Base-by-base conservation (phyloP, 805 yeast genomes). In the Saccharomycopsis microspora region DNA sequence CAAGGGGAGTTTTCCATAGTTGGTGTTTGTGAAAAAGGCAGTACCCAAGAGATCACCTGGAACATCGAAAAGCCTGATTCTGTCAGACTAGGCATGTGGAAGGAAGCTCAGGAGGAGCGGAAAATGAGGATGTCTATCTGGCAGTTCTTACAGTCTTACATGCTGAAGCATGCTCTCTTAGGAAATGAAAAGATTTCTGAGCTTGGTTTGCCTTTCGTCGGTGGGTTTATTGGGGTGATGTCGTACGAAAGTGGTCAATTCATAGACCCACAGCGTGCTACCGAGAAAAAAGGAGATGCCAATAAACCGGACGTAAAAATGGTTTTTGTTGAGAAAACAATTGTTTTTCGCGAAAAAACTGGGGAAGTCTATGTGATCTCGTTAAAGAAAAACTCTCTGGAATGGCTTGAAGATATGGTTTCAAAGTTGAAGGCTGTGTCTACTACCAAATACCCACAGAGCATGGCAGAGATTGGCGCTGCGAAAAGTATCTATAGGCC, bases 201-300 rank as follows among this genome's bases (percentile, higher is more conserved):
- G 29, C 39, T 67, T 5, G 64, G 66, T 0, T 65, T 86, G 19
- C 95, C 96, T 1, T 93, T 93, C 57, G 66, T 78, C 48, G 97
- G 98, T n/a, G 99, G 99, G 0, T 70, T 85, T 33, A 68, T 89
- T 47, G 99, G 99, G 4, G 69, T 82, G 39, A 62, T 93, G 7
- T 82, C 95, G 0, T 93, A 93, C 60, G 98, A 90, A 60, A 90
- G 85, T 64, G 95, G 95, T 0, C 73, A 74, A 30, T 71, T 69
- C 45, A 57, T 70, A 1, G 41, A 44, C 31, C 5, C 37, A 3
- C 44, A 41, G 6, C 29, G 28, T 9, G 35, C 39, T 1, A 27
- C n/a, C 27, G 7, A 19, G 6, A 33, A 37, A 35, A 6, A 40
- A 6, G 31, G 36, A 11, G 7, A 32, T 8, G 5, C n/a, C 32